These are phyloP conservation scores for Gnomoniopsis sp. DNA, from an alignment of 2,329 filamentous ascomycete genomes.

Conservation along the genomic window DNA sequence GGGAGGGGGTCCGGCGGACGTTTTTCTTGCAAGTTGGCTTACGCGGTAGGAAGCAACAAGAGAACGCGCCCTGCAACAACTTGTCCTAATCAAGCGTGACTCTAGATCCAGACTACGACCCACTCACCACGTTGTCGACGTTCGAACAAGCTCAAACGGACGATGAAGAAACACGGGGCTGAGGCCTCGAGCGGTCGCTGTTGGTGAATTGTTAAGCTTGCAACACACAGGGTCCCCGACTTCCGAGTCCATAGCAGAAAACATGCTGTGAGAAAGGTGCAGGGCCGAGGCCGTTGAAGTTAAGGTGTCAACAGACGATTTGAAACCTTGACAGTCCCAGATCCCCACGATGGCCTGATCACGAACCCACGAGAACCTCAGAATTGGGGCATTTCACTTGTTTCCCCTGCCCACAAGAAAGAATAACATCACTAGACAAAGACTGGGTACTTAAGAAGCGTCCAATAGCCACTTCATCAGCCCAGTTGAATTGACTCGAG, in stretches of 20 bases:
- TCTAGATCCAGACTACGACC: neutral
- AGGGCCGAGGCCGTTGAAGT: neutral
- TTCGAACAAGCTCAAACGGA: neutral
- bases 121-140: neutral
- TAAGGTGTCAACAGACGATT: neutral
- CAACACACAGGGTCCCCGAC: too few relatives aligned
- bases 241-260: neutral
- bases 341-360: conserved; percentile 12
- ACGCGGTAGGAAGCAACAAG: too few relatives aligned
- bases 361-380: conserved; percentile 1
- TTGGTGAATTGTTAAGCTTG: neutral
- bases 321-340: conserved; percentile 14
- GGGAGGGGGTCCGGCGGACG: too few relatives aligned
- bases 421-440: neutral
- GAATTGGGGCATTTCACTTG: too few relatives aligned
- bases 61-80: too few relatives aligned
- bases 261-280: neutral
- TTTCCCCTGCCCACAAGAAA: neutral
- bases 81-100: neutral
- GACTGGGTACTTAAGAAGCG: neutral
- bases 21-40: too few relatives aligned
- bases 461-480: neutral
- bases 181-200: neutral
- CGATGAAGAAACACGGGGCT: conserved; percentile 6
- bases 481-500: too few relatives aligned